Base-by-base conservation (phyloP, 768 basidiomycete species). In the Pleurotus tuoliensis region DNA sequence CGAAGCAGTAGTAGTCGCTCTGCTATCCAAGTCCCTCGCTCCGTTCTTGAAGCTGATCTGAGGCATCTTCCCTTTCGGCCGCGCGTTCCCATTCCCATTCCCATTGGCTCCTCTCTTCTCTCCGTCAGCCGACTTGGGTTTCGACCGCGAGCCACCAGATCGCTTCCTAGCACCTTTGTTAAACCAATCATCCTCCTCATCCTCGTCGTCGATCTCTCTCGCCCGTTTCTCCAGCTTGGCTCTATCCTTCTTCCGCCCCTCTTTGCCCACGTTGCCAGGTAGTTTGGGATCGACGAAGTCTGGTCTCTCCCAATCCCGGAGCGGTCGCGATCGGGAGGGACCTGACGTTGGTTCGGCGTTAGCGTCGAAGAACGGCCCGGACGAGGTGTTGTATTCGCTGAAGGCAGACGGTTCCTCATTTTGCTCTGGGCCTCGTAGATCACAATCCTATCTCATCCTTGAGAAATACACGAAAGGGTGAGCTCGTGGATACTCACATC, bases 141-240 rank as follows among this genome's bases (percentile, higher is more conserved):
- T 44, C n/a, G 41, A 43, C 11, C 6, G 30, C 37, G 51, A 39
- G 16, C 52, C 9, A 27, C 25, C 58, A 38, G 63, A 65, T 39
- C 69, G 69, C 55, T 59, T 69, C 57, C 63, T 69, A 53, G 58
- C 59, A 37, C 73, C 72, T 27, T 63, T 63, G 9, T 68, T 73
- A 66, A 92, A 92, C 89, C 89, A 90, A 67, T 89, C 84, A 47
- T 79, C 80, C 3, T 66, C 65, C 47, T 88, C 86, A 18, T 82
- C 78, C 20, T 78, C 78, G n/a, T 71, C 73, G 58, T 70, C 59
- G 58, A 73, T 71, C 52, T 73, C 63, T 30, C 63, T 69, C 24
- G 78, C 81, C 56, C 76, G 77, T 62, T 77, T 77, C 60, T 79
- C 81, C 67, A 88, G 64, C 55, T 73, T 78, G 37, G 76, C 82